Evolutionary conservation across 2,329 filamentous ascomycete species (phyloP), one percentile per base, ranked within the genome.

Genomic region (Stylonectria norvegica): DNA sequence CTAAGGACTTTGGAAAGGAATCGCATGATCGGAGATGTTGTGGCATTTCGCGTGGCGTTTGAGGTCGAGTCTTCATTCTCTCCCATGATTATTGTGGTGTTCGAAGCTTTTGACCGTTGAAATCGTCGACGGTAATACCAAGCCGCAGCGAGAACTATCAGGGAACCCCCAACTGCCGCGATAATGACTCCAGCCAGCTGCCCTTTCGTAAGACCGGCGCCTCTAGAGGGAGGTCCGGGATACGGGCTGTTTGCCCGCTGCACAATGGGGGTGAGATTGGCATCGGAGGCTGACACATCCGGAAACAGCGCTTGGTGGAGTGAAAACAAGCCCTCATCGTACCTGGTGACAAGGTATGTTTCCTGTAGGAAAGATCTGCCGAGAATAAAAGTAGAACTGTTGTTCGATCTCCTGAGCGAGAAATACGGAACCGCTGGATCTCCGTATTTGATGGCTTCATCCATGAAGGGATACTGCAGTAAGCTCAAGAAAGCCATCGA

Each of bases 351-450:
- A 5, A 81, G 60, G 44, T 81, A 81, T 2, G 83, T 75, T 60
- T 88, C 83, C 57, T 88, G 85, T 38, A 89, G 64, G 49, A 88
- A 87, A 0, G 78, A 75, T 22, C 83, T 73, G 6, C 85, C 85
- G 23, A 88, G 71, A 10, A 83, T 75, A 58, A 78, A 75, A 48
- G 79, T 71, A 11, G 67, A 68, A 23, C 71, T 70, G 41, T 75
- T 70, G 15, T 70, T 56, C 9, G 76, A 68, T 43, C 75, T 75
- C 51, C 78, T 73, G 36, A 89, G 68, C 4, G 83, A 82, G 43
- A 88, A 87, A 56, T 87, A 88, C 9, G 72, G 75, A 8, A 74
- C 58, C 23, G 65, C 65, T 7, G 67, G 62, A 5, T 71, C 65
- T 22, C 65, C 68, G 40, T 70, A 74, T 33, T 61, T 50, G 47